Conservation (phyloP, 176 grass and related monocot genomes). For the Cenchrus americanus region DNA sequence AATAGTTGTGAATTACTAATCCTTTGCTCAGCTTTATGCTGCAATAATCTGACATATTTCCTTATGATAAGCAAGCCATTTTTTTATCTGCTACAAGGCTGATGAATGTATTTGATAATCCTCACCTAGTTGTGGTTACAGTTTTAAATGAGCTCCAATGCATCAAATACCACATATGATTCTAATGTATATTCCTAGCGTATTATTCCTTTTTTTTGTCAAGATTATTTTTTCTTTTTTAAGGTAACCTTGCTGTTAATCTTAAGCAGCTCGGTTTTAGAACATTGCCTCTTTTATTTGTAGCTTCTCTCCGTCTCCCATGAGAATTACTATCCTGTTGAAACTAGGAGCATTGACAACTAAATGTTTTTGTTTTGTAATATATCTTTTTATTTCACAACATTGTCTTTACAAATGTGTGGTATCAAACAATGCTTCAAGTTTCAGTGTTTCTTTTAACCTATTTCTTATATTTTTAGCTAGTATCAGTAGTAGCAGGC, state of each 20-base stretch:
- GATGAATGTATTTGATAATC: not conserved
- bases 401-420: not conserved
- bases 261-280: not conserved
- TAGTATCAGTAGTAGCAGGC: not conserved
- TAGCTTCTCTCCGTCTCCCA: not conserved
- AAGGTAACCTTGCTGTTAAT: not conserved
- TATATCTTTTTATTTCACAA: not conserved
- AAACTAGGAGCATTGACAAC: not conserved
- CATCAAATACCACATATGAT: not conserved
- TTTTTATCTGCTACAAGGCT: not conserved
- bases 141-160: not conserved
- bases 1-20: not conserved
- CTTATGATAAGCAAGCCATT: not conserved
- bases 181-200: not conserved
- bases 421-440: not conserved
- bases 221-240: not conserved
- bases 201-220: not conserved
- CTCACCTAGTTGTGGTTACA: not conserved
- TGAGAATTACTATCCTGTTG: not conserved
- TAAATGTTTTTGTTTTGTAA: not conserved
- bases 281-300: not conserved
- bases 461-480: not conserved
- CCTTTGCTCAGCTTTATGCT: not conserved
- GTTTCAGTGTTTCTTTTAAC: not conserved
- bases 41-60: not conserved